Conservation (phyloP, 2,329 filamentous ascomycete genomes). For the Talaromyces verruculosus region DNA sequence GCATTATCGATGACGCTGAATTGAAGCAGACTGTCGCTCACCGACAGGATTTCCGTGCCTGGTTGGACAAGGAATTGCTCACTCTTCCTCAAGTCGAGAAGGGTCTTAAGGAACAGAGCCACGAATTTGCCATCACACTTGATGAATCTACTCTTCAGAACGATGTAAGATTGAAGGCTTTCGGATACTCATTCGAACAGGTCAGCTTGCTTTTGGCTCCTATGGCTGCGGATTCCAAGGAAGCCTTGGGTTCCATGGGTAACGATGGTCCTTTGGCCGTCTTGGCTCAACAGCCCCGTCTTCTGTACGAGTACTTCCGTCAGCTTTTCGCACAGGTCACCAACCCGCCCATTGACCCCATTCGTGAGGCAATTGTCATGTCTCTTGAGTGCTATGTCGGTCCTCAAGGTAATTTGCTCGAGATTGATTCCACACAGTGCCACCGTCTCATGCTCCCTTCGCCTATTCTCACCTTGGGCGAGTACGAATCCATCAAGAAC, state of each 20-base stretch:
- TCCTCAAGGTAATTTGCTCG: conserved; percentile 89
- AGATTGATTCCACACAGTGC: conserved; percentile 90
- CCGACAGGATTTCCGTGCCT: conserved; percentile 81
- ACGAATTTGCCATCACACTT: conserved; percentile 67
- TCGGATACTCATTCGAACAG: conserved; percentile 94
- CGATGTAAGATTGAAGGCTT: conserved; percentile 79
- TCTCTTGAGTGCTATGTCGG: conserved; percentile 95
- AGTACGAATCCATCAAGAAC: conserved; percentile 84
- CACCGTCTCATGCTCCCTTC: conserved; percentile 81
- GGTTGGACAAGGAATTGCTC: conserved; percentile 83
- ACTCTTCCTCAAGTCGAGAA: conserved; percentile 74
- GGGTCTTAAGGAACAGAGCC: conserved; percentile 53
- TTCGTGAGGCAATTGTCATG: conserved; percentile 97
- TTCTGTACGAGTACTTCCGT: conserved; percentile 95
- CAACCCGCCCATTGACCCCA: conserved; percentile 95
- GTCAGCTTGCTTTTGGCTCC: conserved; percentile 87
- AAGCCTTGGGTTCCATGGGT: conserved; percentile 95
- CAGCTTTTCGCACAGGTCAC: conserved; percentile 98
- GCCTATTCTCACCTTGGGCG: conserved; percentile 81
- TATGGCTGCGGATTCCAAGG: conserved; percentile 97
- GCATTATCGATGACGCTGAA: conserved; percentile 92
- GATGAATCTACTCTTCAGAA: conserved; percentile 73
- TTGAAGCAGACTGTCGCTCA: conserved; percentile 85
- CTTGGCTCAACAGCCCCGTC: conserved; percentile 81
- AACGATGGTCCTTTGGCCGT: conserved; percentile 93